phyloP scores from a whole-genome alignment of 192 early-diverging fungal genomes.

The Umbelopsis ramanniana region DNA sequence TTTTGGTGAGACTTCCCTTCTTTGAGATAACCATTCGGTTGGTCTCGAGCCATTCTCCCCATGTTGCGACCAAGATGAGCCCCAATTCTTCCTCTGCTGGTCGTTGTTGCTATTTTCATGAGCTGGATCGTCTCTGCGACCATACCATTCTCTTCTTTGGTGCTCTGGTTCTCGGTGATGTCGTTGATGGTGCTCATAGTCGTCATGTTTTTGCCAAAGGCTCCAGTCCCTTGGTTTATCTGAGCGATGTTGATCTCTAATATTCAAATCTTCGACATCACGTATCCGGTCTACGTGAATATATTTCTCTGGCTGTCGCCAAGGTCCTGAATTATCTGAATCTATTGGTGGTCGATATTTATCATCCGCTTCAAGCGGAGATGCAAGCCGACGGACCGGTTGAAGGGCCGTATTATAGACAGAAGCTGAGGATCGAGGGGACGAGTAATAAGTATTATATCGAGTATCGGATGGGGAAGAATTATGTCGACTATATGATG shows the following conservation, averaged over 20 bases:
- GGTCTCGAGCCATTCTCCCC: not conserved
- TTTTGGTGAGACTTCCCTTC: not conserved
- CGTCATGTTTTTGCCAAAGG: slow-evolving; percentile 13
- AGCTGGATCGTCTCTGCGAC: not conserved
- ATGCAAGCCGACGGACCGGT: not conserved
- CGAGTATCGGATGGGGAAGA: not conserved
- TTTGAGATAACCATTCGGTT: slow-evolving; percentile 11
- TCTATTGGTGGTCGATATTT: slow-evolving; percentile 16
- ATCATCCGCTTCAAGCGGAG: slow-evolving; percentile 22
- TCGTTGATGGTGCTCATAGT: slow-evolving; percentile 8
- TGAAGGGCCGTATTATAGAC: not conserved
- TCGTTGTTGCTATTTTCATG: not conserved
- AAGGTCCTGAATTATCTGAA: slow-evolving; percentile 13
- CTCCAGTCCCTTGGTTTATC: slow-evolving; percentile 17
- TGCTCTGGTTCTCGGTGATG: slow-evolving; percentile 7
- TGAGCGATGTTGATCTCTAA: slow-evolving; percentile 8
- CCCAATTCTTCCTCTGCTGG: not conserved
- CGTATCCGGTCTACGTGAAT: not conserved
- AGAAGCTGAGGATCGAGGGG: not conserved
- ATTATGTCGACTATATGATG: not conserved
- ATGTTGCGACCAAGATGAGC: not conserved
- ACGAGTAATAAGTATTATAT: not conserved
- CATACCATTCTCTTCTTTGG: slow-evolving; percentile 8
- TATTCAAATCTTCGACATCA: slow-evolving; percentile 13
- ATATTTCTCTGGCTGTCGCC: slow-evolving; percentile 20